Evolutionary conservation across 2,329 filamentous ascomycete genomes (phyloP).

Genomic region (Neonectria coccinea): DNA sequence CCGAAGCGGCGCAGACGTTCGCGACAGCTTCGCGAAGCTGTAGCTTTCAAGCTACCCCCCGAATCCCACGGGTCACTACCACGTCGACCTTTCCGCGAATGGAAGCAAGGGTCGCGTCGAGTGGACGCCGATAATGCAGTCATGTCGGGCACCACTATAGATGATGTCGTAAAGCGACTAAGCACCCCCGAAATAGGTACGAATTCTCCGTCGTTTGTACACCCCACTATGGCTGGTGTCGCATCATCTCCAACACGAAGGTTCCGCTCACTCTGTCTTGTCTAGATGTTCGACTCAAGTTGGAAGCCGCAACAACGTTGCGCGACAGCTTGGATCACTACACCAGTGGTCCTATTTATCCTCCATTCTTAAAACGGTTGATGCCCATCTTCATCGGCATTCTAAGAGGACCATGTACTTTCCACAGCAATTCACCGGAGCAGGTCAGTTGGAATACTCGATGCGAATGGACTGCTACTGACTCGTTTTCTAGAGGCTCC

Average conservation of each 20-base stretch:
- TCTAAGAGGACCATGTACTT: slow-evolving; percentile 86
- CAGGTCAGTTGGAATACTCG: slow-evolving; percentile 69
- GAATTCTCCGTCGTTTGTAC: slow-evolving; percentile 29
- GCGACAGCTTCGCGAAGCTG: slow-evolving; percentile 43
- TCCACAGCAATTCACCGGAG: slow-evolving; percentile 89
- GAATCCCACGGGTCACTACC: slow-evolving; percentile 34
- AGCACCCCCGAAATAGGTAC: slow-evolving; percentile 67
- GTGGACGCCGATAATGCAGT: slow-evolving; percentile 60
- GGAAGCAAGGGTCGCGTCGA: slow-evolving; percentile 51
- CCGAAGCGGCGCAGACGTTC: slow-evolving; percentile 23
- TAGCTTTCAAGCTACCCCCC: slow-evolving; percentile 34
- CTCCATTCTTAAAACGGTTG: slow-evolving; percentile 84
- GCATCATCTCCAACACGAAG: slow-evolving; percentile 27
- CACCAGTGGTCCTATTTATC: slow-evolving; percentile 80
- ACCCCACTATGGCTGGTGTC: slow-evolving; percentile 34
- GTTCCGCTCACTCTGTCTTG: slow-evolving; percentile 22
- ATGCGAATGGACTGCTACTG: slow-evolving; percentile 24
- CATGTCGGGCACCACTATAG: slow-evolving; percentile 72
- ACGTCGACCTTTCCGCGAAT: slow-evolving; percentile 47
- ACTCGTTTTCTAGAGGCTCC: slow-evolving; percentile 73
- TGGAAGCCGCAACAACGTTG: slow-evolving; percentile 84
- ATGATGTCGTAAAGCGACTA: slow-evolving; percentile 72
- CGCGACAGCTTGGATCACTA: slow-evolving; percentile 94
- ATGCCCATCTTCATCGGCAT: slow-evolving; percentile 92
- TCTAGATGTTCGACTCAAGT: slow-evolving; percentile 83